A percentile compares a stretch with the other conserved stretches of the same genome.
Conservation (phyloP, 2,329 filamentous ascomycete genomes). For the Penicillium sp. region DNA sequence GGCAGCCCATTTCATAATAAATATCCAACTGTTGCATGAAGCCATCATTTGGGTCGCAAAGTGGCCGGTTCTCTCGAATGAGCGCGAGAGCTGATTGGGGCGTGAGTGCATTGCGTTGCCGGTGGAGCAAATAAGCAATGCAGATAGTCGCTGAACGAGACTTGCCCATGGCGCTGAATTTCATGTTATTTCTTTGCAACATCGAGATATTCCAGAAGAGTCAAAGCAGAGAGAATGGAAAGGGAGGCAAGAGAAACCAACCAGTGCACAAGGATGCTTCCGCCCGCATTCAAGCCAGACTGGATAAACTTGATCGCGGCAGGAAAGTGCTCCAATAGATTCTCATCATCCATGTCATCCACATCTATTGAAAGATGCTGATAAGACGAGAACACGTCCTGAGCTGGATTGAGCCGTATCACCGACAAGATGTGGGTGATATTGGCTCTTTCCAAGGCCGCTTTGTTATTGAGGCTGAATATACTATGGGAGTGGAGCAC, state of each 20-base stretch:
- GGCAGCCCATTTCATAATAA: constrained; percentile 84
- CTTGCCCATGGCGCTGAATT: constrained; percentile 86
- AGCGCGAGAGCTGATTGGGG: constrained; percentile 35
- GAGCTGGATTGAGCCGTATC: constrained; percentile 59
- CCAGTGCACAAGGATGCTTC: constrained; percentile 67
- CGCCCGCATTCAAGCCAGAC: constrained; percentile 62
- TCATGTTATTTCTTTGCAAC: constrained; percentile 6
- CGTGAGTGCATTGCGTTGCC: constrained; percentile 55
- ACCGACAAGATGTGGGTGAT: constrained; percentile 93
- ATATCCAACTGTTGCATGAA: constrained; percentile 87
- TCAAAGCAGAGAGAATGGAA: not conserved
- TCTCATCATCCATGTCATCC: constrained; percentile 86
- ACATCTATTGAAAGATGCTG: constrained; percentile 77
- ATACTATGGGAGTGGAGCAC: constrained; percentile 54
- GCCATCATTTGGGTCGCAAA: constrained; percentile 67
- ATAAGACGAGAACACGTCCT: constrained; percentile 59
- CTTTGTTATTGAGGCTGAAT: constrained; percentile 71
- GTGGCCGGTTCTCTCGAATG: not conserved
- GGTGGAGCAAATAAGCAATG: constrained; percentile 76
- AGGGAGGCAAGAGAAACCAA: constrained; percentile 72
- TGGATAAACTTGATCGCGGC: constrained; percentile 80
- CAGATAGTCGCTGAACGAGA: constrained; percentile 83
- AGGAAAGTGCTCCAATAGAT: constrained; percentile 78
- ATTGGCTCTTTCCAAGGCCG: constrained; percentile 65
- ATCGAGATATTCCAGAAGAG: not conserved